Conservation (phyloP, 768 basidiomycete genomes). For the Boletus speciosus region DNA sequence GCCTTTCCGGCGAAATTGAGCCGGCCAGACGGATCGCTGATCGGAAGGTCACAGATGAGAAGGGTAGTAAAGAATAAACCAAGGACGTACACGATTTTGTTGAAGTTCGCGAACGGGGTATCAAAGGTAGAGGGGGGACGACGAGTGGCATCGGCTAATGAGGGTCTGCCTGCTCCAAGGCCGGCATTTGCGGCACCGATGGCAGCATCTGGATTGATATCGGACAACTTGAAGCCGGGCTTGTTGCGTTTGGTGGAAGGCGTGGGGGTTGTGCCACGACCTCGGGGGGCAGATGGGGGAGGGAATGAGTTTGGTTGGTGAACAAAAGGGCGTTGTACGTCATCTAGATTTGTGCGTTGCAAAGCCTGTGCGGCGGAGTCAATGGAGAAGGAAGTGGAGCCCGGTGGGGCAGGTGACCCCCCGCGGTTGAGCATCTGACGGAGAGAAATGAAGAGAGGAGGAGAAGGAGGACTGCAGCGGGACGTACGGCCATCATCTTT, state of each 20-base stretch:
- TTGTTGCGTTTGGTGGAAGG: conserved; percentile 42
- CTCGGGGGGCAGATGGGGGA: conserved; percentile 26
- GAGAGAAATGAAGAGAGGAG: conserved; percentile 15
- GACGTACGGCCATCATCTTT: conserved; percentile 85
- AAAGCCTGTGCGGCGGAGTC: conserved; percentile 42
- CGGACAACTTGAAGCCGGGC: conserved; percentile 59
- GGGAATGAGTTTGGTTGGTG: conserved; percentile 37
- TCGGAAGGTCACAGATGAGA: conserved; percentile 1
- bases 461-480: background rate
- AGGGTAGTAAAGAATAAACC: conserved; percentile 4
- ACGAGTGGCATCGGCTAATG: conserved; percentile 40
- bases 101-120: conserved; percentile 90
- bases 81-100: conserved; percentile 81
- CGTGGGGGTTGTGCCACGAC: conserved; percentile 35
- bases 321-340: conserved; percentile 26
- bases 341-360: conserved; percentile 35
- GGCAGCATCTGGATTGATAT: conserved; percentile 50
- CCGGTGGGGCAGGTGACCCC: conserved; percentile 27
- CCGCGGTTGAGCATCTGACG: conserved; percentile 48
- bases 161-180: conserved; percentile 66
- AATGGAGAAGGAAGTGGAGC: conserved; percentile 28
- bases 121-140: conserved; percentile 43
- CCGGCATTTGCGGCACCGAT: conserved; percentile 63
- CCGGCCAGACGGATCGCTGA: conserved; percentile 91
- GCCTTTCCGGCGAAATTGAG: conserved; percentile 94